These are phyloP conservation scores for Nannizziopsis arthrosporioides DNA, from an alignment of 2,329 filamentous ascomycete species.

Conservation along the genomic window DNA sequence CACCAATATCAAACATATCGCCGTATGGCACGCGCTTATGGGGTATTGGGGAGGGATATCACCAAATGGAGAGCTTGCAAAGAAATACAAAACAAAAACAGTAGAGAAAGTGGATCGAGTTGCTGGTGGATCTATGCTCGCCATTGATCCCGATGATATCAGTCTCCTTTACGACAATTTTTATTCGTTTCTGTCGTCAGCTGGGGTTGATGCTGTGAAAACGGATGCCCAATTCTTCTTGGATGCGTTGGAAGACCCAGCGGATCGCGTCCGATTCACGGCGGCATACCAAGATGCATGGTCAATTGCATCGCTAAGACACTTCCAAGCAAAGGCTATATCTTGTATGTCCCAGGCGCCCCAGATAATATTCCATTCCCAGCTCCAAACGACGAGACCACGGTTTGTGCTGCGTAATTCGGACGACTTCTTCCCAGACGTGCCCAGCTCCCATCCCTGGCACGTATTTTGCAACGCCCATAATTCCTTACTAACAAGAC, in stretches of 20 bases:
- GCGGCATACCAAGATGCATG: conserved; percentile 74
- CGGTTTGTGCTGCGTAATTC: conserved; percentile 71
- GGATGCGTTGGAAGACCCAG: conserved; percentile 59
- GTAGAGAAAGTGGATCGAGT: conserved; percentile 46
- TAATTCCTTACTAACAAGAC: conserved; percentile 68
- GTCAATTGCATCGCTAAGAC: conserved; percentile 62
- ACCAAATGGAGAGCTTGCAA: conserved; percentile 59
- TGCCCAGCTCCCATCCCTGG: conserved; percentile 75
- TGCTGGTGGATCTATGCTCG: conserved; percentile 53
- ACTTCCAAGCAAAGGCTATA: conserved; percentile 68
- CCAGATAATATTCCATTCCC: conserved; percentile 72
- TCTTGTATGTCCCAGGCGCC: conserved; percentile 93
- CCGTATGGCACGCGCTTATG: conserved; percentile 83
- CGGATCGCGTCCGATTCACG: conserved; percentile 59
- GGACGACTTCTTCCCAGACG: conserved; percentile 78
- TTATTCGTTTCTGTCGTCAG: conserved; percentile 63
- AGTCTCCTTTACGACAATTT: conserved; percentile 77
- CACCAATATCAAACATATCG: conserved; percentile 66
- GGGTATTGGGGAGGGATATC: conserved; percentile 90
- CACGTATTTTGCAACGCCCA: conserved; percentile 92
- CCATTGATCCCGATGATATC: conserved; percentile 64
- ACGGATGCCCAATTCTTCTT: conserved; percentile 87
- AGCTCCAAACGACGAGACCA: conserved; percentile 64
- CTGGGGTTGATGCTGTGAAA: conserved; percentile 78
- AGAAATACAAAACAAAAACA: conserved; percentile 61